Percentiles rank a stretch among this genome's conserved stretches.
Evolutionary conservation across 1,284 basidiomycete species (phyloP).

Genomic region (Ceratobasidium sp.): DNA sequence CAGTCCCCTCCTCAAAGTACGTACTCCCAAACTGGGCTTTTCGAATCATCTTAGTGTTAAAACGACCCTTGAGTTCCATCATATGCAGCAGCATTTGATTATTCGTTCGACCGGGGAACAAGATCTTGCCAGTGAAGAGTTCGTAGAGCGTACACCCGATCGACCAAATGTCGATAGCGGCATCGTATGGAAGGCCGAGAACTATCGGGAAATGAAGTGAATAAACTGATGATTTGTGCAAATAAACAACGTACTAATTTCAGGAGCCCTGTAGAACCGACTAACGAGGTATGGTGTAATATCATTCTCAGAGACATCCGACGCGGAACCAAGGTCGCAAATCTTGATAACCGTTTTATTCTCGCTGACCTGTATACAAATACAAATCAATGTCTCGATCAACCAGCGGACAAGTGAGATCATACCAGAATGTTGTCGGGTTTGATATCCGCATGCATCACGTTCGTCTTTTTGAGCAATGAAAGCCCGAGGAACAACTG

Average conservation of each 20-base stretch:
- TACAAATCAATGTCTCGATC: background rate
- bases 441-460: slow-evolving; percentile 99
- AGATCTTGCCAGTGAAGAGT: slow-evolving; percentile 97
- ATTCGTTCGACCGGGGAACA: slow-evolving; percentile 96
- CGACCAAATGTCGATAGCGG: slow-evolving; percentile 96
- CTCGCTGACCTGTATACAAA: slow-evolving; percentile 82
- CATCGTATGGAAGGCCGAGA: slow-evolving; percentile 94
- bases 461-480: slow-evolving; percentile 86
- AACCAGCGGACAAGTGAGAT: slow-evolving; percentile 48
- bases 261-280: slow-evolving; percentile 97
- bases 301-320: slow-evolving; percentile 93
- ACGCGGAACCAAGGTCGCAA: slow-evolving; percentile 96
- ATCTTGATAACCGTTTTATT: slow-evolving; percentile 94
- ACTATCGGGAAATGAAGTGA: too few species aligned
- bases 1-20: slow-evolving; percentile 91
- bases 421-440: slow-evolving; percentile 93
- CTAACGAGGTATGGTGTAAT: slow-evolving; percentile 99
- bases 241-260: slow-evolving; percentile 86
- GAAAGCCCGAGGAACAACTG: slow-evolving; percentile 93
- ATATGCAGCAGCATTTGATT: slow-evolving; percentile 98
- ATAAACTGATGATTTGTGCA: too few species aligned
- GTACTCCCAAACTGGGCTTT: slow-evolving; percentile 91
- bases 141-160: slow-evolving; percentile 98
- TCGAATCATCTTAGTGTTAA: slow-evolving; percentile 94
- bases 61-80: slow-evolving; percentile 96